Evolutionary conservation across 2,329 filamentous ascomycete species (phyloP).

Genomic region (Xylariaceae sp.): DNA sequence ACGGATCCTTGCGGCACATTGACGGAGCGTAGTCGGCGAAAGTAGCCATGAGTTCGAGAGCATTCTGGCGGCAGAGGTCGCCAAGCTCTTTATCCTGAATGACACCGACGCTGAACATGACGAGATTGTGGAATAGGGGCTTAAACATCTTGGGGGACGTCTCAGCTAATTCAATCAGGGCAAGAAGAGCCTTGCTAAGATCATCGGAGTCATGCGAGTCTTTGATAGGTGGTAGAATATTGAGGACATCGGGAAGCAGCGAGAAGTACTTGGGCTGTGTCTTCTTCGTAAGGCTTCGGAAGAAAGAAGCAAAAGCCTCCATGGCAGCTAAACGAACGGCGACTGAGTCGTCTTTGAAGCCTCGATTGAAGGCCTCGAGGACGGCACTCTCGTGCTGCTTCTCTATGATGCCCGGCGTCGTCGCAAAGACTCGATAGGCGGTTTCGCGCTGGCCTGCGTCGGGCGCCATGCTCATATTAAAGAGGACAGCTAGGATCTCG

Average conservation of each 20-base stretch:
- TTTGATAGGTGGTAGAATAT: slow-evolving; percentile 92
- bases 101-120: slow-evolving; percentile 89
- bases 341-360: slow-evolving; percentile 87
- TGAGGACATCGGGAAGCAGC: slow-evolving; percentile 88
- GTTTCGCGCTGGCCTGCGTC: slow-evolving; percentile 86
- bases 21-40: slow-evolving; percentile 93
- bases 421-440: slow-evolving; percentile 92
- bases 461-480: slow-evolving; percentile 84
- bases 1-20: slow-evolving; percentile 93
- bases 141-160: slow-evolving; percentile 98
- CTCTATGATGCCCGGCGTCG: slow-evolving; percentile 93
- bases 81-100: slow-evolving; percentile 95
- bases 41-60: slow-evolving; percentile 94
- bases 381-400: slow-evolving; percentile 94
- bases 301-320: slow-evolving; percentile 96
- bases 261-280: slow-evolving; percentile 84
- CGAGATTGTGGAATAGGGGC: slow-evolving; percentile 86
- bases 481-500: slow-evolving; percentile 82
- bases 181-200: slow-evolving; percentile 84
- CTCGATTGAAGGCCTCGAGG: slow-evolving; percentile 82
- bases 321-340: slow-evolving; percentile 88
- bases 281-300: slow-evolving; percentile 87
- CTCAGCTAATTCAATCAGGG: slow-evolving; percentile 92
- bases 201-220: slow-evolving; percentile 88
- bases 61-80: slow-evolving; percentile 89